Evolutionary conservation across 306 rosid genomes (phyloP).

Genomic region (Corylus avellana): DNA sequence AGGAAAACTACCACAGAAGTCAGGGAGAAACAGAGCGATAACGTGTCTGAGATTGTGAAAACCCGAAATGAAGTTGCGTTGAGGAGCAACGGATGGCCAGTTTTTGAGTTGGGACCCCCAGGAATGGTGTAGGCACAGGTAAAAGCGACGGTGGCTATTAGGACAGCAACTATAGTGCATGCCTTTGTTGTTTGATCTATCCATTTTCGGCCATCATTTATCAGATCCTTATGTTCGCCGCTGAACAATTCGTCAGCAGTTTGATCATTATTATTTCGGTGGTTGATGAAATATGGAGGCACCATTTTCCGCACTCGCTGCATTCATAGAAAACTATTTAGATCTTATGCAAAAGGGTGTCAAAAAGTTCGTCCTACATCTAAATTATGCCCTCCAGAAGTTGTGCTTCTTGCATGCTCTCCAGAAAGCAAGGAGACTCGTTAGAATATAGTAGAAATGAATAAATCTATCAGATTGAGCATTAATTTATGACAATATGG

Average conservation of each 20-base stretch:
- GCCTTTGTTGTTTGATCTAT: slow-evolving; percentile 17
- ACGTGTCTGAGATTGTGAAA: slow-evolving; percentile 7
- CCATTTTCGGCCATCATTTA: slow-evolving; percentile 7
- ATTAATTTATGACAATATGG: neutral
- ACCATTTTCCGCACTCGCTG: slow-evolving; percentile 10
- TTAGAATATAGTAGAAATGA: neutral
- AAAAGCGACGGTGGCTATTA: slow-evolving; percentile 30
- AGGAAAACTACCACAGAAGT: slow-evolving; percentile 31
- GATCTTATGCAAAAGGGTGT: neutral
- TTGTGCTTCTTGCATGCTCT: neutral
- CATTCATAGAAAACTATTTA: neutral
- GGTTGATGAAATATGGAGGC: slow-evolving; percentile 4
- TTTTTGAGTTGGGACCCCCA: neutral
- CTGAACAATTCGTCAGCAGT: slow-evolving; percentile 25
- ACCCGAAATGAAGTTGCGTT: neutral
- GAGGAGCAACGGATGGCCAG: slow-evolving; percentile 17
- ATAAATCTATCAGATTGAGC: neutral
- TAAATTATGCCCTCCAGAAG: neutral
- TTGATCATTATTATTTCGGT: neutral
- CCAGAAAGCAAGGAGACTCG: too few relatives aligned
- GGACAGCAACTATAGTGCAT: slow-evolving; percentile 25
- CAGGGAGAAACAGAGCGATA: slow-evolving; percentile 15
- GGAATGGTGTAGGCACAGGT: slow-evolving; percentile 27
- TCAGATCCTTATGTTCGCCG: neutral
- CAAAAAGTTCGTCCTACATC: neutral